Evolutionary conservation across 2,329 filamentous ascomycete genomes (phyloP).

Genomic region (Daldinia sp.): DNA sequence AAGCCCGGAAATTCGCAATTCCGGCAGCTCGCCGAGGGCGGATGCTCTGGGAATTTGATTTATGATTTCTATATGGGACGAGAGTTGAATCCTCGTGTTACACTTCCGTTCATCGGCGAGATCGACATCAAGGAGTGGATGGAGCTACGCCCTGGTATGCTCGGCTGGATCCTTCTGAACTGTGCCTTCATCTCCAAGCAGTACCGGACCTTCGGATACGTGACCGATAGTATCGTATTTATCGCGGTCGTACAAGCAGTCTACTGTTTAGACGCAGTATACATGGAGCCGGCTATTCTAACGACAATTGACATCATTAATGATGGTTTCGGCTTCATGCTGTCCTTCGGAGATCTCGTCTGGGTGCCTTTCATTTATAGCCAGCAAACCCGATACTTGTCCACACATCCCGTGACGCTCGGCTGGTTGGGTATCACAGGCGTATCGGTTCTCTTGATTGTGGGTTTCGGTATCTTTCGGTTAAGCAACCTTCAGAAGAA

Average conservation of each 20-base stretch:
- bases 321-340: constrained; percentile 96
- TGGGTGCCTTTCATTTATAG: constrained; percentile 95
- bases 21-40: constrained; percentile 85
- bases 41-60: constrained; percentile 83
- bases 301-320: constrained; percentile 95
- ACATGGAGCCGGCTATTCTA: constrained; percentile 88
- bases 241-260: constrained; percentile 81
- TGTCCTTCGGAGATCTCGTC: constrained; percentile 89
- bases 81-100: constrained; percentile 90
- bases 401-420: constrained; percentile 83
- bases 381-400: constrained; percentile 85
- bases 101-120: constrained; percentile 82
- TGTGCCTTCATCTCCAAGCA: constrained; percentile 88
- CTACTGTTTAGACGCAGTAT: constrained; percentile 86
- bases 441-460: constrained; percentile 74
- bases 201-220: constrained; percentile 83
- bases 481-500: constrained; percentile 97
- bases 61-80: constrained; percentile 98
- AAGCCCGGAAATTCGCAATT: constrained; percentile 77
- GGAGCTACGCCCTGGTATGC: constrained; percentile 90
- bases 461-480: constrained; percentile 93
- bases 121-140: constrained; percentile 92
- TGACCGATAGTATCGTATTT: constrained; percentile 88
- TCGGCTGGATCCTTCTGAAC: constrained; percentile 89
- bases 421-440: constrained; percentile 73